Conservation (phyloP, 257 asterid genomes). For the Ocimum tenuiflorum region DNA sequence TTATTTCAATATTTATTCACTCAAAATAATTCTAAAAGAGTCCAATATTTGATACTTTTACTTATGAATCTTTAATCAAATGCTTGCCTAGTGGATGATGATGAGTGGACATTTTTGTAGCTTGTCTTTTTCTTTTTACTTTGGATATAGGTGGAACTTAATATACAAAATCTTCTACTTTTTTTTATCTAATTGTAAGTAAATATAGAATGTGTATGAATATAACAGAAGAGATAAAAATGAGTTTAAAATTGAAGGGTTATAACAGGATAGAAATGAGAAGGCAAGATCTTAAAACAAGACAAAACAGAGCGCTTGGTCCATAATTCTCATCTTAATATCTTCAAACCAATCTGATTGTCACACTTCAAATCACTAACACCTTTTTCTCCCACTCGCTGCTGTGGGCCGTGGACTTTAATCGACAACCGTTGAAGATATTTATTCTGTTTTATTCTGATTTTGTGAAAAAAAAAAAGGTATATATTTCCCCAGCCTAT, state of each 20-base stretch:
- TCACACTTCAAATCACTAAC: constrained; percentile 14
- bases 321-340: constrained; percentile 26
- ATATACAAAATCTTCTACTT: not conserved
- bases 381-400: constrained; percentile 12
- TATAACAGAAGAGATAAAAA: too few species aligned
- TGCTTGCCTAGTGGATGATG: not conserved
- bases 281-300: not conserved
- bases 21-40: too few species aligned
- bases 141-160: too few species aligned
- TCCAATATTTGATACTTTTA: too few species aligned
- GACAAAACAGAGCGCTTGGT: constrained; percentile 26
- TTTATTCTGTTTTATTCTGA: not conserved
- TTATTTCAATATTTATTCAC: too few species aligned
- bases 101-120: not conserved
- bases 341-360: constrained; percentile 17
- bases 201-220: too few species aligned
- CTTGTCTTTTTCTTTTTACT: not conserved
- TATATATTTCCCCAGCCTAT: too few species aligned
- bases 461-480: too few species aligned
- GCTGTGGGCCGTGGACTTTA: not conserved
- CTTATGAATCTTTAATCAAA: too few species aligned
- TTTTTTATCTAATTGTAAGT: not conserved
- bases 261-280: not conserved
- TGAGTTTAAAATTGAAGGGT: not conserved
- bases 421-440: not conserved